Base-by-base conservation (phyloP, 495 filamentous ascomycete species). In the Aspergillus avenaceus region DNA sequence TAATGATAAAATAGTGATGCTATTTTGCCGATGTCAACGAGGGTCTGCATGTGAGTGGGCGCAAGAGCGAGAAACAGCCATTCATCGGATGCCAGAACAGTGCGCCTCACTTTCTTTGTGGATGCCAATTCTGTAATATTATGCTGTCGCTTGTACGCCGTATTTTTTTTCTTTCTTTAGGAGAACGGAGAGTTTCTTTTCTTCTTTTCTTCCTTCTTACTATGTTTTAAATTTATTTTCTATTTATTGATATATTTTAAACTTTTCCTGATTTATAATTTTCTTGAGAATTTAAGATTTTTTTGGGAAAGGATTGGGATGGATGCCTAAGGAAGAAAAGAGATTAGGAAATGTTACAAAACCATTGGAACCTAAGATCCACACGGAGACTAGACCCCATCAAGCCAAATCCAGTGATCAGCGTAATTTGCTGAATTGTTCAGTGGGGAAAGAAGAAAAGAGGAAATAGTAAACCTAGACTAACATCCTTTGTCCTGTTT, bases 41-140 rank as follows among this genome's bases (percentile, higher is more conserved):
- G 42, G 26, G 21, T 38, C 34, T 38, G 16, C 3, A 8, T 38
- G 32, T 7, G 21, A 23, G 43, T 47, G 53, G 41, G 26, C 45
- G 49, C 41, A 42, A 16, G 19, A 50, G n/a, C n/a, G n/a, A n/a
- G n/a, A n/a, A n/a, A 25, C 48, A 43, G 49, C 54, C 58, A 61
- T 16, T 58, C 52, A 58, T 21, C 41, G 52, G 21, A 42, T 50
- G 59, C 58, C 54, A 61, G 23, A 58, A 49, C 55, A 61, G 54
- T 52, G 34, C 53, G 58, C 58, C 58, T 61, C 58, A 61, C 58
- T 61, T 60, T 48, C 40, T 42, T 32, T 29, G 47, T 46, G 54
- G 56, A 34, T 49, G 52, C 45, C 40, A 55, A 45, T 27, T 45
- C 27, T 32, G 42, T 8, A 43, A 43, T n/a, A n/a, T n/a, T n/a